These are phyloP conservation scores for Blumeria hordei DNA, from an alignment of 2,329 filamentous ascomycete species.

Conservation along the genomic window DNA sequence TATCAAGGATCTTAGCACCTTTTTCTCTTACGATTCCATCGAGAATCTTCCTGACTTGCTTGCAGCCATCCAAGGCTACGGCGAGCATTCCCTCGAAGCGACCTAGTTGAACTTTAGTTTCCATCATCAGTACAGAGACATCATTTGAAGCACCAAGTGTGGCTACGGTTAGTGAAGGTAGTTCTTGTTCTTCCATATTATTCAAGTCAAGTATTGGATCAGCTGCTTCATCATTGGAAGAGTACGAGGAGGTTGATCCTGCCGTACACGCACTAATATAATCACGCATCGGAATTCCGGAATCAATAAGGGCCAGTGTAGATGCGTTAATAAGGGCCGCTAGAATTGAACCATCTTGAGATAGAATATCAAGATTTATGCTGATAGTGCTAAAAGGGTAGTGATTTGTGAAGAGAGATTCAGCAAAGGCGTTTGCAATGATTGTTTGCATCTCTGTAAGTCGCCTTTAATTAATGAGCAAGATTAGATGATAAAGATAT, in stretches of 20 bases:
- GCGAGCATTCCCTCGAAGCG: conserved; percentile 81
- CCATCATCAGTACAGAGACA: conserved; percentile 60
- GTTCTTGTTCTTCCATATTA: conserved; percentile 56
- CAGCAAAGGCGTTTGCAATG: conserved; percentile 51
- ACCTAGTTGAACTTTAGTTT: conserved; percentile 63
- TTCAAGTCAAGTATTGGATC: conserved; percentile 68
- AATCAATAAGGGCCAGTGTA: conserved; percentile 79
- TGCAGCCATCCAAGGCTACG: conserved; percentile 78
- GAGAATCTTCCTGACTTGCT: conserved; percentile 57
- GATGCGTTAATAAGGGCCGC: conserved; percentile 78
- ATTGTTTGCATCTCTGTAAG: conserved; percentile 51
- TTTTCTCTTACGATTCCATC: conserved; percentile 56
- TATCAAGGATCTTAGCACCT: conserved; percentile 37
- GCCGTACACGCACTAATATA: conserved; percentile 77
- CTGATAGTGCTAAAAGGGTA: conserved; percentile 74
- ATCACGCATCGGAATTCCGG: conserved; percentile 84
- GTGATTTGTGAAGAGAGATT: conserved; percentile 60
- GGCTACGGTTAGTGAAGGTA: conserved; percentile 71
- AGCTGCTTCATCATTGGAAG: conserved; percentile 38
- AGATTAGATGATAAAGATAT: not conserved
- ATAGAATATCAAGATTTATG: conserved; percentile 66
- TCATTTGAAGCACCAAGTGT: conserved; percentile 52
- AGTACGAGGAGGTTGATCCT: conserved; percentile 47
- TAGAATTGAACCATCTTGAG: conserved; percentile 72
- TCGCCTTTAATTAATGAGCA: not conserved